phyloP scores from a whole-genome alignment of 768 basidiomycete genomes.

The Cyathus striatus region DNA sequence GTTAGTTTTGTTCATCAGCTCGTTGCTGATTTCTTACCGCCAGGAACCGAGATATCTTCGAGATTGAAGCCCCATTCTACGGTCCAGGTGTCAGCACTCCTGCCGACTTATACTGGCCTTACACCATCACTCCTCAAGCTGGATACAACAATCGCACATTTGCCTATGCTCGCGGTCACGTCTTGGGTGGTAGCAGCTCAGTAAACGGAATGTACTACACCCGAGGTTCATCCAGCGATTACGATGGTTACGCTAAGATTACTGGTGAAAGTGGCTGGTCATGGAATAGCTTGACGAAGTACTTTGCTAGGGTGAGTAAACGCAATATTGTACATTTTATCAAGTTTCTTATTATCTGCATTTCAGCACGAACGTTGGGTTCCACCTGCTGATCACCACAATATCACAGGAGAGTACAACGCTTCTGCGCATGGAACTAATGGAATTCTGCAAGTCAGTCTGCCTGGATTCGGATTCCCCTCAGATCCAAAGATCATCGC shows the following conservation, averaged over 20 bases:
- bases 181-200: constrained; percentile 22
- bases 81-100: background rate
- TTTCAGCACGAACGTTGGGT: constrained; percentile 30
- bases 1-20: background rate
- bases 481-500: constrained; percentile 15
- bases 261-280: constrained; percentile 15
- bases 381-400: constrained; percentile 29
- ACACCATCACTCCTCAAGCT: constrained; percentile 11
- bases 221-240: constrained; percentile 14
- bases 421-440: constrained; percentile 28
- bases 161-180: constrained; percentile 15
- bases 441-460: constrained; percentile 25
- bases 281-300: constrained; percentile 14
- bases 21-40: background rate
- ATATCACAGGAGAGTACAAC: constrained; percentile 29
- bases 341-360: background rate
- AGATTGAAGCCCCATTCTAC: background rate
- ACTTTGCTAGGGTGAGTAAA: constrained; percentile 7
- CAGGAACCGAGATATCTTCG: background rate
- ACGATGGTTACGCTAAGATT: constrained; percentile 10
- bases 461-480: constrained; percentile 22
- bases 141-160: constrained; percentile 14
- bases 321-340: background rate
- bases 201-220: constrained; percentile 17
- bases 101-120: constrained; percentile 12